phyloP scores from a whole-genome alignment of 495 filamentous ascomycete species.

The Podospora conica region DNA sequence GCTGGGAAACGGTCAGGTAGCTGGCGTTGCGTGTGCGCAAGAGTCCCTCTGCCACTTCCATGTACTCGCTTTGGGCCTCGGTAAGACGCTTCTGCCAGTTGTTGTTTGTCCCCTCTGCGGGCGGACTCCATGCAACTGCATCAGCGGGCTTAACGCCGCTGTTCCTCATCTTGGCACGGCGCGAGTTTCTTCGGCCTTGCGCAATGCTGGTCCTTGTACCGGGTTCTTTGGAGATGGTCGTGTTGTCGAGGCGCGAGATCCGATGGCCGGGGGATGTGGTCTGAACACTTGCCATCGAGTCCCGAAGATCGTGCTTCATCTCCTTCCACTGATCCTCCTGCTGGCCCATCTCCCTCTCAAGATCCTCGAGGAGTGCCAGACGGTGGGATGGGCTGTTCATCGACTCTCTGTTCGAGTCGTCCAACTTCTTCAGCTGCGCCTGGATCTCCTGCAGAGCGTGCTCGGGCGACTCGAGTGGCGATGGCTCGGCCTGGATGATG shows the following conservation, averaged over 20 bases:
- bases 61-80: slow-evolving; percentile 40
- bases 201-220: slow-evolving; percentile 24
- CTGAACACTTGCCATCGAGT: slow-evolving; percentile 43
- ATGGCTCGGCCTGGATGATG: slow-evolving; percentile 37
- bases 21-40: slow-evolving; percentile 33
- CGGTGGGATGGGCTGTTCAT: slow-evolving; percentile 30
- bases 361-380: slow-evolving; percentile 41
- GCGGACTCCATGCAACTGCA: slow-evolving; percentile 13
- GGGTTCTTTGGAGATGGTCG: slow-evolving; percentile 12
- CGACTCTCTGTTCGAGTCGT: slow-evolving; percentile 27
- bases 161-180: slow-evolving; percentile 26
- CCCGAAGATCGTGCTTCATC: slow-evolving; percentile 42
- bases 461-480: slow-evolving; percentile 44
- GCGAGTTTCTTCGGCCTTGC: slow-evolving; percentile 32
- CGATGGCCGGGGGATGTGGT: slow-evolving; percentile 23
- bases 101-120: slow-evolving; percentile 18
- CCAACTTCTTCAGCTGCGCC: slow-evolving; percentile 42
- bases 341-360: slow-evolving; percentile 49
- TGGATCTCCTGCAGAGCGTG: slow-evolving; percentile 45
- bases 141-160: slow-evolving; percentile 19
- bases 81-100: slow-evolving; percentile 30
- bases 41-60: slow-evolving; percentile 35
- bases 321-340: slow-evolving; percentile 47
- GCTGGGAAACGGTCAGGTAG: slow-evolving; percentile 34
- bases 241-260: slow-evolving; percentile 26